Conservation (phyloP, 495 filamentous ascomycete species). For the Xylaria sp. region DNA sequence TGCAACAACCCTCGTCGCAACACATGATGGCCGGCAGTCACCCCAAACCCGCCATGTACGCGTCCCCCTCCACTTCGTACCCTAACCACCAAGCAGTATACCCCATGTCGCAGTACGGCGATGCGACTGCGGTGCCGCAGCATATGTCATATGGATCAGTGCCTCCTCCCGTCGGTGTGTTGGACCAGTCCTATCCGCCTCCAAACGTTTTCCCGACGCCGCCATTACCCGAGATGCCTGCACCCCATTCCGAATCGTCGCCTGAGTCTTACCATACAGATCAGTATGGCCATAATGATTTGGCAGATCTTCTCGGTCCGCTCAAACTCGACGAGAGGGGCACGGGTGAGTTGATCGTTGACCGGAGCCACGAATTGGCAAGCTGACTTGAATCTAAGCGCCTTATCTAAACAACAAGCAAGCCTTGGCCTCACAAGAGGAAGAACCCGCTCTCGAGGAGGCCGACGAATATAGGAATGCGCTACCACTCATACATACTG, state of each 20-base stretch:
- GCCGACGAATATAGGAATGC: slow-evolving; percentile 66
- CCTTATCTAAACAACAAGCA: slow-evolving; percentile 83
- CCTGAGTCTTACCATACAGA: slow-evolving; percentile 65
- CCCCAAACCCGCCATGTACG: slow-evolving; percentile 49
- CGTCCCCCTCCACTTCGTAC: slow-evolving; percentile 45
- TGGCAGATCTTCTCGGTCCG: slow-evolving; percentile 83
- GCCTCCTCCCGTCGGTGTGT: slow-evolving; percentile 50
- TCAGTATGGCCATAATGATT: slow-evolving; percentile 70
- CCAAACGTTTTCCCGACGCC: slow-evolving; percentile 60
- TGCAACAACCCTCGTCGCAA: slow-evolving; percentile 50
- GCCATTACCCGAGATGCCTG: slow-evolving; percentile 58
- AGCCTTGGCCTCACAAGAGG: slow-evolving; percentile 58
- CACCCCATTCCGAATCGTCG: slow-evolving; percentile 49
- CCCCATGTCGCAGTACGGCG: slow-evolving; percentile 52
- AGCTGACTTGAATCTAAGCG: slow-evolving; percentile 58
- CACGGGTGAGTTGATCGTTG: slow-evolving; percentile 68
- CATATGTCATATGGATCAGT: slow-evolving; percentile 58
- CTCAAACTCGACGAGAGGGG: slow-evolving; percentile 88
- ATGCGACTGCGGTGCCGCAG: slow-evolving; percentile 50
- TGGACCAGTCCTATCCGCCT: slow-evolving; percentile 59
- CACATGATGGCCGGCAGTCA: slow-evolving; percentile 41
- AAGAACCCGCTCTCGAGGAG: slow-evolving; percentile 81
- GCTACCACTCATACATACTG: slow-evolving; percentile 69
- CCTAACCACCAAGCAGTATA: slow-evolving; percentile 52
- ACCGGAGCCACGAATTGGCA: not conserved